Conservation (phyloP, 768 basidiomycete genomes). For the Solioccasus polychromus region DNA sequence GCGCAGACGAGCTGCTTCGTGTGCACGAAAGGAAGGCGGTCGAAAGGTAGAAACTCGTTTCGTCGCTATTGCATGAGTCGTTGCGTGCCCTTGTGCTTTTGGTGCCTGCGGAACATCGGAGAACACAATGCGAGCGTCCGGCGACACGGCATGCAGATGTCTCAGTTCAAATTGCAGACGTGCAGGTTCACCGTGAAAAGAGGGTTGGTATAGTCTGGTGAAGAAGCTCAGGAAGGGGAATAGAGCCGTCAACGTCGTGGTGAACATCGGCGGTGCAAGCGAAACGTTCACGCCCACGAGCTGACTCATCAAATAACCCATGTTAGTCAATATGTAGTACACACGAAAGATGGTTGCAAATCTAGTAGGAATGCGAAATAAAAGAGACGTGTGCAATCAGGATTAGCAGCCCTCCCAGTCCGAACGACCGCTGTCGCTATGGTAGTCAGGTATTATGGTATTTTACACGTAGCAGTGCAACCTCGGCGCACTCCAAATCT, state of each 20-base stretch:
- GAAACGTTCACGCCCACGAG: not conserved
- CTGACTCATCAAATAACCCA: conserved; percentile 22
- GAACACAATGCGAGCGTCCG: conserved; percentile 50
- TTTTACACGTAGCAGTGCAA: conserved; percentile 5
- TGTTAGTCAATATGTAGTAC: not conserved
- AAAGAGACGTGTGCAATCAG: not conserved
- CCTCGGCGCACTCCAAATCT: conserved; percentile 1
- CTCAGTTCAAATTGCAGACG: conserved; percentile 53
- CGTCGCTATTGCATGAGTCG: conserved; percentile 39
- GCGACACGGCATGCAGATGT: conserved; percentile 57
- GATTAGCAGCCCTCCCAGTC: conserved; percentile 9
- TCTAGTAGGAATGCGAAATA: not conserved
- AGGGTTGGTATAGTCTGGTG: conserved; percentile 3
- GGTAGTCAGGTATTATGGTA: conserved; percentile 13
- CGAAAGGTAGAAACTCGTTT: conserved; percentile 38
- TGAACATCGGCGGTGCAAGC: conserved; percentile 29
- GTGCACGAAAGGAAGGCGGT: conserved; percentile 47
- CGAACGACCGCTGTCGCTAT: conserved; percentile 1
- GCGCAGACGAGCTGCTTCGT: conserved; percentile 41
- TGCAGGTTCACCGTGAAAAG: not conserved
- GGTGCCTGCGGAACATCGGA: conserved; percentile 39
- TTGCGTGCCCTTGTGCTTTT: conserved; percentile 10
- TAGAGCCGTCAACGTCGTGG: conserved; percentile 45
- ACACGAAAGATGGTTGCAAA: conserved; percentile 3
- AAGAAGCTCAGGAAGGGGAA: conserved; percentile 39